Evolutionary conservation across 2,329 filamentous ascomycete genomes (phyloP).

Genomic region (Fusarium camptoceras): DNA sequence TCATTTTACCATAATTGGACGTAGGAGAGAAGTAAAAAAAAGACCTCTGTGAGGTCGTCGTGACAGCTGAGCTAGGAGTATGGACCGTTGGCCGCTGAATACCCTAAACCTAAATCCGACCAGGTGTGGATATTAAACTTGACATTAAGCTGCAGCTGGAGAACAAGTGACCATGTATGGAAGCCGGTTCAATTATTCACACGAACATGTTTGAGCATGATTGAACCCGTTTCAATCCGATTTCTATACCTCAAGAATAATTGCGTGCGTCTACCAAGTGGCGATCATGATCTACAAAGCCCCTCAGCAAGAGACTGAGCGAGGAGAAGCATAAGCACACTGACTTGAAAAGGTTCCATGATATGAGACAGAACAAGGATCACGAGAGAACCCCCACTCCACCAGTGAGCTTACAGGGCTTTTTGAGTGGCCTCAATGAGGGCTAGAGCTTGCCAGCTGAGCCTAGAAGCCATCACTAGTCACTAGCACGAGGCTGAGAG

Average conservation of each 20-base stretch:
- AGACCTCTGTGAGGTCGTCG: not conserved
- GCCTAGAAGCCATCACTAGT: constrained; percentile 26
- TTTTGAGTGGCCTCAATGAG: constrained; percentile 30
- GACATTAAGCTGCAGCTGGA: not conserved
- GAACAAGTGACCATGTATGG: not conserved
- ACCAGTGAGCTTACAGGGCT: constrained; percentile 26
- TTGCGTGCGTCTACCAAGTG: not conserved
- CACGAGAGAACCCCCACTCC: constrained; percentile 11
- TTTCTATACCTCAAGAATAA: not conserved
- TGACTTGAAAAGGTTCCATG: constrained; percentile 16
- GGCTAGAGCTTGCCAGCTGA: constrained; percentile 38
- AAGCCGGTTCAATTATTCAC: not conserved
- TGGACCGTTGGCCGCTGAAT: constrained; percentile 7
- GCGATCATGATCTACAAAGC: not conserved
- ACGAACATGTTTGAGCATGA: not conserved
- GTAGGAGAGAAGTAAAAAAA: not conserved
- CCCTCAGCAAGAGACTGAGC: constrained; percentile 2
- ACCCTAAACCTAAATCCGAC: constrained; percentile 24
- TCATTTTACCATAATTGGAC: not conserved
- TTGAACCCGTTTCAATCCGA: not conserved
- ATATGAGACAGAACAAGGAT: constrained; percentile 19
- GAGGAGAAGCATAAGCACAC: constrained; percentile 9
- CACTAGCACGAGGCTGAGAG: constrained; percentile 40
- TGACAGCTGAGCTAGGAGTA: constrained; percentile 12
- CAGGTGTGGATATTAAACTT: not conserved